Evolutionary conservation across 1,139 yeast species (phyloP).

Genomic region (Candida gigantensis): DNA sequence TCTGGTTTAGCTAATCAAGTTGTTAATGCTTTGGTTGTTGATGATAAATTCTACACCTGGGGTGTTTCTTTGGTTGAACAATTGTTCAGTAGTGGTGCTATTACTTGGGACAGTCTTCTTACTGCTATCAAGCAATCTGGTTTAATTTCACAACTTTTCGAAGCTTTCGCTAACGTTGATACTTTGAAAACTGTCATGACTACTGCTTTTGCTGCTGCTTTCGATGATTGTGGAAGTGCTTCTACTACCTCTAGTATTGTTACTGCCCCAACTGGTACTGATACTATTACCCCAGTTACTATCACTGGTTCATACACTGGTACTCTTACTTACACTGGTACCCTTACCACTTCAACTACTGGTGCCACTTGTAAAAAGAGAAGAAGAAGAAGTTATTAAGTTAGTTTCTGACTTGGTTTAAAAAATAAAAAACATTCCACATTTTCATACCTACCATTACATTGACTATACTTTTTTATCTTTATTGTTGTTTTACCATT

Average conservation of each 20-base stretch:
- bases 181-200: slow-evolving; percentile 44
- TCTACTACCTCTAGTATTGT: slow-evolving; percentile 24
- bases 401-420: neutral
- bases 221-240: slow-evolving; percentile 40
- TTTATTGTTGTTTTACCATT: too few species aligned
- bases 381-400: slow-evolving; percentile 13
- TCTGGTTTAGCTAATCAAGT: slow-evolving; percentile 48
- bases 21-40: slow-evolving; percentile 42
- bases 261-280: slow-evolving; percentile 19
- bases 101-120: slow-evolving; percentile 30
- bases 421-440: too few species aligned
- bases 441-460: too few species aligned
- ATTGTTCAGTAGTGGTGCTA: slow-evolving; percentile 33
- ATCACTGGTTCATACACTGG: slow-evolving; percentile 8
- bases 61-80: slow-evolving; percentile 43
- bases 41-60: slow-evolving; percentile 38
- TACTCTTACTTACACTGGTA: neutral
- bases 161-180: slow-evolving; percentile 41
- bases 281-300: slow-evolving; percentile 10
- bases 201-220: slow-evolving; percentile 50
- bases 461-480: too few species aligned
- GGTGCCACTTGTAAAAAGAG: slow-evolving; percentile 28
- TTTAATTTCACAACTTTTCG: slow-evolving; percentile 38
- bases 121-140: slow-evolving; percentile 39
- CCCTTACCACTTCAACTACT: slow-evolving; percentile 33